Base-by-base conservation (phyloP, 352 stramenopile genomes). In the Lagenidium giganteum region DNA sequence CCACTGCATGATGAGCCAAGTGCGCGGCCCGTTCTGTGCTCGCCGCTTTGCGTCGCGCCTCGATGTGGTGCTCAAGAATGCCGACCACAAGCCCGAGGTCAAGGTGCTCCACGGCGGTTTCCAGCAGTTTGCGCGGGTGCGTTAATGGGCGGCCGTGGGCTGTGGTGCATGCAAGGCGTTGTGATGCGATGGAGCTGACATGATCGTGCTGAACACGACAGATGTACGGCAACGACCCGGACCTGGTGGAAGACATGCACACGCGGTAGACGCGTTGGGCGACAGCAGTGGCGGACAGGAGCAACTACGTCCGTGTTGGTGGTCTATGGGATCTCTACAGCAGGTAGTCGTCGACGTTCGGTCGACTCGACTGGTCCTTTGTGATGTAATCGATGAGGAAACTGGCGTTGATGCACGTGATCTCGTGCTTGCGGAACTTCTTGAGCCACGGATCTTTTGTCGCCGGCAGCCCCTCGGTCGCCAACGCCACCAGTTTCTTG, bases 1-100 rank as follows among this genome's bases (percentile, higher is more conserved):
- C 49, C 82, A 94, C 60, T 94, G 82, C 65, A 92, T 92, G 77
- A 66, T 94, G 62, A 94, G 78, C 27, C 82, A 93, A 54, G 63
- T 93, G 32, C 82, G 82, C 27, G 82, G 78, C 2, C 82, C 82
- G 14, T 77, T 67, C n/a, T 93, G 82, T 42, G 82, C 82, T 29
- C 70, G 74, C 32, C 76, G 82, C 22, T 91, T 93, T 42, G 65
- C 79, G 42, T 57, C 62, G 42, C 77, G 82, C 26, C 65, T 91
- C 56, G 54, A 67, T 0, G 44, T 72, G 21, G 50, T 83, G 34
- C 40, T 85, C 16, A 57, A 79, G 20, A 61, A 65, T n/a, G 57
- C 35, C 5, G 64, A 63, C 2, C 47, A 65, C 27, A 71, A 70
- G 39, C 82, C 78, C 3, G 51, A 56, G 23, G 65, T 93, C 30